Base-by-base conservation (phyloP, 768 basidiomycete genomes). In the Bullera alba region DNA sequence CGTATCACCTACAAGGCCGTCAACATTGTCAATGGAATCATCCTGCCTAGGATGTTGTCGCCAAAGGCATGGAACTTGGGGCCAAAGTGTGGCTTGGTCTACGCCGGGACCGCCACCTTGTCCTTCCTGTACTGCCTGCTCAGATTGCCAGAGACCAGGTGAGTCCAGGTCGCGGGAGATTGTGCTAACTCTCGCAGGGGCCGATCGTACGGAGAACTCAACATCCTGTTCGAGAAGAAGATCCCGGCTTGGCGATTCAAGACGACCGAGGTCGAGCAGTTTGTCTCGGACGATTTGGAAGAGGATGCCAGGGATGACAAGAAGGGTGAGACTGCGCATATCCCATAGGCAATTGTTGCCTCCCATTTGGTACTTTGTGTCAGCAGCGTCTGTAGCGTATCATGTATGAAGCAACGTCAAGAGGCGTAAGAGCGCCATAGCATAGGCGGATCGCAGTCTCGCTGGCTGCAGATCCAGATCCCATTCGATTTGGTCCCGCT, bases 191-290 rank as follows among this genome's bases (percentile, higher is more conserved):
- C n/a, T n/a, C n/a, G n/a, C n/a, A n/a, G n/a, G n/a, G n/a, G 21
- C 38, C 21, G 12, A 22, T 41, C 60, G 1, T 63, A 57, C 53
- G 54, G 46, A 26, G 62, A 67, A 38, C 50, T 67, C 25, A 63
- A 67, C 47, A 53, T 60, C 12, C 32, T 71, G 25, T 71, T 71
- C 57, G 63, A 62, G 39, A 56, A 60, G 36, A 54, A 53, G n/a
- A 45, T 67, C 14, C 52, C 65, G 1, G 65, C 70, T 1, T 38
- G 67, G 28, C 56, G 61, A 42, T 71, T 67, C 58, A 17, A 37
- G 12, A 32, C 51, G 10, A 53, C 56, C 35, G 12, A 41, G 10
- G 38, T 41, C 21, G 21, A 41, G n/a, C n/a, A n/a, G n/a, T n/a
- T n/a, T n/a, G n/a, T n/a, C n/a, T n/a, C n/a, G n/a, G n/a, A n/a